phyloP scores from a whole-genome alignment of 1,284 basidiomycete genomes.

The Somion occarium region DNA sequence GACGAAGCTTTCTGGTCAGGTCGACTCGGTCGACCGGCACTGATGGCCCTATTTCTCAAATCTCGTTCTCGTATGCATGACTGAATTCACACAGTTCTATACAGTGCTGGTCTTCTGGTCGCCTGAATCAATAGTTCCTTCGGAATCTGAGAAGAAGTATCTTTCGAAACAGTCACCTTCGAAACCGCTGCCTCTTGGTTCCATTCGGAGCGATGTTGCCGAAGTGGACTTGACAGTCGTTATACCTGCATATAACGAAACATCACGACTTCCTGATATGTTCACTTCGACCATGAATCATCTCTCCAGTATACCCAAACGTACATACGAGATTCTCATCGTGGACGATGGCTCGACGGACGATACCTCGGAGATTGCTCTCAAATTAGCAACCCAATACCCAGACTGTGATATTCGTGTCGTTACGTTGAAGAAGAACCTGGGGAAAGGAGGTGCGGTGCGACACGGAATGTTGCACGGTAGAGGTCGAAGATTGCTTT shows the following conservation, averaged over 20 bases:
- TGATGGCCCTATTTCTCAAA: constrained; percentile 6
- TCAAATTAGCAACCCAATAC: constrained; percentile 60
- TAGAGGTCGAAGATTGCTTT: constrained; percentile 75
- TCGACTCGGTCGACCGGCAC: constrained; percentile 11
- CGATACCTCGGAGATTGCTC: constrained; percentile 61
- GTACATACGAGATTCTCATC: constrained; percentile 76
- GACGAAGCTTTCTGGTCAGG: constrained; percentile 60
- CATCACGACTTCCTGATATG: constrained; percentile 76
- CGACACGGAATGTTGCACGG: constrained; percentile 84
- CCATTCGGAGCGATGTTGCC: constrained; percentile 42
- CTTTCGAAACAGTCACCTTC: constrained; percentile 46
- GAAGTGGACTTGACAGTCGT: constrained; percentile 73
- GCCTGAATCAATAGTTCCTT: constrained; percentile 58
- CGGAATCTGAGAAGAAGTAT: constrained; percentile 62
- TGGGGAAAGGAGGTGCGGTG: constrained; percentile 92
- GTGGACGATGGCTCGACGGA: constrained; percentile 90
- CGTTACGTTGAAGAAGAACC: constrained; percentile 73
- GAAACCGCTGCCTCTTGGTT: constrained; percentile 46
- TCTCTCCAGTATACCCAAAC: constrained; percentile 30
- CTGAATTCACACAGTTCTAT: constrained; percentile 45
- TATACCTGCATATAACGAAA: constrained; percentile 91
- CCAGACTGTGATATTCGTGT: constrained; percentile 62
- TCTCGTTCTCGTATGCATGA: constrained; percentile 15
- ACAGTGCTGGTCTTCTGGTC: constrained; percentile 61
- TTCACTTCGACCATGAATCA: constrained; percentile 68